Percentiles rank a stretch among this genome's conserved stretches.
Evolutionary conservation across 2,329 filamentous ascomycete species (phyloP).

Genomic region (Zymoseptoria ardabiliae): DNA sequence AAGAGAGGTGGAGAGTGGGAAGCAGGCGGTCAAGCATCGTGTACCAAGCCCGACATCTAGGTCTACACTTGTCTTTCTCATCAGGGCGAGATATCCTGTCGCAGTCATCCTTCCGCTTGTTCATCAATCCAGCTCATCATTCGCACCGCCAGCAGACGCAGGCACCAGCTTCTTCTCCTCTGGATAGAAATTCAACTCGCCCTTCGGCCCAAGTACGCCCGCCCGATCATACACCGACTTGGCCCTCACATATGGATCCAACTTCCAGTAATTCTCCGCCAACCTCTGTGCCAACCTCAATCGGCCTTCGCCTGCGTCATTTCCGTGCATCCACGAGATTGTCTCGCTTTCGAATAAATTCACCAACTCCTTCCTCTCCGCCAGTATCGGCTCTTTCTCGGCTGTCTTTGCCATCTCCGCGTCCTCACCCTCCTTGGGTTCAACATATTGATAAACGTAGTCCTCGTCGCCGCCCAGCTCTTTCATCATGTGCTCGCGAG

Average conservation of each 20-base stretch:
- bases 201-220: constrained; percentile 61
- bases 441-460: constrained; percentile 75
- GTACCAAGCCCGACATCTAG: not conserved
- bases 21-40: too few relatives aligned
- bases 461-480: constrained; percentile 82
- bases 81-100: not conserved
- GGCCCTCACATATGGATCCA: constrained; percentile 82
- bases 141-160: not conserved
- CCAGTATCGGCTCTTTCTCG: constrained; percentile 56
- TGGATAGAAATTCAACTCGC: constrained; percentile 65
- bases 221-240: constrained; percentile 77
- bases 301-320: constrained; percentile 28
- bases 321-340: constrained; percentile 62
- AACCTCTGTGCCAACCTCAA: constrained; percentile 42
- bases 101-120: not conserved
- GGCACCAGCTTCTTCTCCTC: not conserved
- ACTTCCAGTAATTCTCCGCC: constrained; percentile 71
- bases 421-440: constrained; percentile 72
- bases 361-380: constrained; percentile 58
- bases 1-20: too few relatives aligned
- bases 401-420: constrained; percentile 57
- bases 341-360: constrained; percentile 69
- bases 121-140: not conserved
- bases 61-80: not conserved
- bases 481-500: constrained; percentile 61